Base-by-base conservation (phyloP, 1,284 basidiomycete species). In the Puccinia sorghi region DNA sequence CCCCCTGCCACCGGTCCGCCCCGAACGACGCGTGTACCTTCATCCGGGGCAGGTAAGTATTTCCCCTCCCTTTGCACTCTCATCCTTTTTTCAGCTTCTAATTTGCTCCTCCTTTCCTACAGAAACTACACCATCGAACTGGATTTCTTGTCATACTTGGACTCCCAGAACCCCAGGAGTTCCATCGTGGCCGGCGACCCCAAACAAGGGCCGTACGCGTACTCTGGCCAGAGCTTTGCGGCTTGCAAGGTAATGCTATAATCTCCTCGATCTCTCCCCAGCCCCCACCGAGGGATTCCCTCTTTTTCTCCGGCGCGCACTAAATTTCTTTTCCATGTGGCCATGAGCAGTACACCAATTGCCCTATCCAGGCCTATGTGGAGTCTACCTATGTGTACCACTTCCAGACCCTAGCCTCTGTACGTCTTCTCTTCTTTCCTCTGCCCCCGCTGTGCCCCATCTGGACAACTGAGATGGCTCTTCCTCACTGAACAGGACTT, bases 91-190 rank as follows among this genome's bases (percentile, higher is more conserved):
- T 52, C 22, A 46, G 12, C 11, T 13, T 50, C 48, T 7, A 11
- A 4, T 17, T 50, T 9, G n/a, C 46, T 22, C 46, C 25, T 57
- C 37, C 56, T 4, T n/a, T 12, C 17, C 13, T 57, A 20, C 46
- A 78, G 75, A 25, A 78, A 78, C 32, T 78, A 78, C 56, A 78
- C 75, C 37, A 69, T 78, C 52, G 43, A 56, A 13, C 39, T 78
- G 13, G 75, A 56, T 6, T 78, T 78, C 48, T 13, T 70, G 0
- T 70, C 66, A 9, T n/a, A 69, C 41, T 22, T 50, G 7, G 64
- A 78, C 32, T 17, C 75, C 6, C 11, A 52, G 20, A 57, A 57
- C n/a, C 75, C 75, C 20, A 54, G 75, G 37, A 70, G 66, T 22
- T 67, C 61, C 41, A 56, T 78, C n/a, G 54, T 70, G 5, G 75